Conservation (phyloP, 2,329 filamentous ascomycete genomes). For the Pezicula neosporulosa region DNA sequence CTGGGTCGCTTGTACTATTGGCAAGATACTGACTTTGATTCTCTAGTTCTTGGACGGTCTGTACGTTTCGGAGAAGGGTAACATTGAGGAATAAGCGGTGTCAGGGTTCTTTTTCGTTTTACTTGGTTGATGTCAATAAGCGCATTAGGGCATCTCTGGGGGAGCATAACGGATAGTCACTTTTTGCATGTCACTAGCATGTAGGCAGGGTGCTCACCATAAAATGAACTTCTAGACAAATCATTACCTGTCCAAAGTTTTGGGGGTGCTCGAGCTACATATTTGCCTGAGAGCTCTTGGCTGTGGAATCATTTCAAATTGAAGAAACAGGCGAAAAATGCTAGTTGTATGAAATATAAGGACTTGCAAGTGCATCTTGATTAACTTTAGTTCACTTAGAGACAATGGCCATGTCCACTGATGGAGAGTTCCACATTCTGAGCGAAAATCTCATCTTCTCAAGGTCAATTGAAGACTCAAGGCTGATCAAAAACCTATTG, state of each 20-base stretch:
- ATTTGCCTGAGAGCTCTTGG: no score
- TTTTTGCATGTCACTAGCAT: not conserved
- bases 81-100: slow-evolving; percentile 68
- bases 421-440: no score
- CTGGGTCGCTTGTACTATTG: not conserved
- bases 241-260: not conserved
- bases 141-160: not conserved
- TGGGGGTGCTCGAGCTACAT: no score
- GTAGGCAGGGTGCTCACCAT: not conserved
- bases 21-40: slow-evolving; percentile 2
- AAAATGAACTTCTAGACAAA: slow-evolving; percentile 1
- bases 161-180: not conserved
- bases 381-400: no score
- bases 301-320: no score
- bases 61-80: slow-evolving; percentile 98
- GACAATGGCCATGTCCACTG: no score
- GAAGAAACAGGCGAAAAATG: no score
- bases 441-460: no score
- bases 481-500: no score
- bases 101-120: not conserved
- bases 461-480: no score
- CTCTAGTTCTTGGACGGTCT: slow-evolving; percentile 96
- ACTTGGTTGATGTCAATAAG: not conserved
- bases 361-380: no score
- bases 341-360: no score